A percentile compares a stretch with the other conserved stretches of the same genome.
Conservation (phyloP, 441 rosid species). For the Euphorbia corollata region DNA sequence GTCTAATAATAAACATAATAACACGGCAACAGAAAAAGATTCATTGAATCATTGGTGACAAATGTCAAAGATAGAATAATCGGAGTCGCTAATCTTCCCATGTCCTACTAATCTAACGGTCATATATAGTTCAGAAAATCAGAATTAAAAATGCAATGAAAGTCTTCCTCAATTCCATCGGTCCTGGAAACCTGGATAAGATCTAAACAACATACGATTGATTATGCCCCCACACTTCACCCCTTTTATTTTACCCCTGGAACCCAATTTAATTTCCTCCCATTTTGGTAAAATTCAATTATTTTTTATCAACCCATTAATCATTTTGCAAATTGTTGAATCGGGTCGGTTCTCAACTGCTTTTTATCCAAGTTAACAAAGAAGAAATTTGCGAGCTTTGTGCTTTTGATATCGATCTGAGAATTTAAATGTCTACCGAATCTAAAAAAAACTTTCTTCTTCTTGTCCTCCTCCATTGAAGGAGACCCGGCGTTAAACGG, state of each 20-base stretch:
- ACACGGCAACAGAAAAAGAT: too few relatives aligned
- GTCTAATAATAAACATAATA: too few relatives aligned
- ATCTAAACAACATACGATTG: constrained; percentile 23
- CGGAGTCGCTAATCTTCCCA: background rate
- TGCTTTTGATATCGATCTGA: constrained; percentile 1
- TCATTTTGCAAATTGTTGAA: constrained; percentile 16
- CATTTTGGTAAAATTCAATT: background rate
- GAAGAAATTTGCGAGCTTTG: background rate
- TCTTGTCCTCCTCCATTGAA: background rate
- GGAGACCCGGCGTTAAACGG: constrained; percentile 4
- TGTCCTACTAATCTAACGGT: background rate
- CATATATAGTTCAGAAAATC: background rate
- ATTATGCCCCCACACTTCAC: constrained; percentile 21
- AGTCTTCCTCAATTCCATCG: constrained; percentile 23
- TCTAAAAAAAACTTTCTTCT: background rate
- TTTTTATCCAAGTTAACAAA: background rate
- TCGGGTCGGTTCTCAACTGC: constrained; percentile 25
- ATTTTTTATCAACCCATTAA: constrained; percentile 12
- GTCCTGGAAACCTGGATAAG: constrained; percentile 31
- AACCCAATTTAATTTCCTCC: background rate
- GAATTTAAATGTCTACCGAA: background rate
- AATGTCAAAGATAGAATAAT: too few relatives aligned
- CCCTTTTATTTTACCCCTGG: background rate
- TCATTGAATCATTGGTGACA: too few relatives aligned
- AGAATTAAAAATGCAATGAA: background rate